Base-by-base conservation (phyloP, 176 grass and related monocot species). In the Cocos nucifera region DNA sequence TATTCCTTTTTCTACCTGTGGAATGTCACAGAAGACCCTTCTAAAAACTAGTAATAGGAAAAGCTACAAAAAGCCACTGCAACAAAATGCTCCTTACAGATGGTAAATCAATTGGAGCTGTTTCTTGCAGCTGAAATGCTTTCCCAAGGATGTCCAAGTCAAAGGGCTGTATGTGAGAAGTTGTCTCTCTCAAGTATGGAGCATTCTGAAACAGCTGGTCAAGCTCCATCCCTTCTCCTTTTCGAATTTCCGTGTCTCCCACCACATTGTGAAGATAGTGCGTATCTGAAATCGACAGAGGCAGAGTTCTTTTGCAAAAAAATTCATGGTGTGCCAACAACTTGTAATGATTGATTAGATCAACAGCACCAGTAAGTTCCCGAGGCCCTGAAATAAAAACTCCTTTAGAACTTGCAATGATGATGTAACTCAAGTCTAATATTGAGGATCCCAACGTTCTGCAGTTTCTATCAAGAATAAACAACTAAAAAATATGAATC, bases 321-420 rank as follows among this genome's bases (percentile, higher is more conserved):
- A 77, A 77, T 3, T 77, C 26, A 53, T 77, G 74, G 56, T 77
- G 74, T 27, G 74, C 2, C 8, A 77, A 51, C 22, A 77, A 35
- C 56, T 77, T 77, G 64, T 67, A 77, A 20, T 59, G 74, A 58
- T 59, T 60, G 7, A 77, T 77, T 50, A 77, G 51, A 51, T 77
- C 74, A 19, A 77, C 56, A 39, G 74, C 22, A 53, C 74, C 74
- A 44, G 74, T 77, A 53, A 77, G 74, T 51, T 77, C 74, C 53
- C 64, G 67, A 18, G 64, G 74, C 67, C 74, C 74, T 77, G 56
- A 30, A 30, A 6, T 30, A 30, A 30, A 30, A 30, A 30, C 4
- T 6, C 6, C 29, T 30, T 30, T 7, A 30, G 29, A 30, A 30
- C 29, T 30, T 30, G 29, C 1, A 6, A 23, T 23, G 23, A 23